Evolutionary conservation across 108 stramenopile species (phyloP).

Genomic region (Cyclotella choctawhatcheeana): DNA sequence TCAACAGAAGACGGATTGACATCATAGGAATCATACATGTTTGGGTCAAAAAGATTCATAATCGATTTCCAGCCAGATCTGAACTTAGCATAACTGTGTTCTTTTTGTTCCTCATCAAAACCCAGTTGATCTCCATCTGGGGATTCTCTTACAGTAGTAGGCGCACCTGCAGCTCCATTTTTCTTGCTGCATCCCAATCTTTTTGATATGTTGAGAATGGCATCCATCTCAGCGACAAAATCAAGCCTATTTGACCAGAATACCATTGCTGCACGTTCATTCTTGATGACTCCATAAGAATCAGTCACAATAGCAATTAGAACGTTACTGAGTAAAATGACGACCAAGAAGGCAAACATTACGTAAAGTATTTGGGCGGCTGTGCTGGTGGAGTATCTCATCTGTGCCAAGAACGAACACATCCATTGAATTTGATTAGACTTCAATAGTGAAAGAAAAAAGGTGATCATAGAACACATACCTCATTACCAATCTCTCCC

Average conservation of each 20-base stretch:
- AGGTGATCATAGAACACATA: too few relatives aligned
- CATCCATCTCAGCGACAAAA: constrained; percentile 67
- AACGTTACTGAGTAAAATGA: constrained; percentile 61
- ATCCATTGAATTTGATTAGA: background rate
- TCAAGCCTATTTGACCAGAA: constrained; percentile 68
- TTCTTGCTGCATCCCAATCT: constrained; percentile 23
- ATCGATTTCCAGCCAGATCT: constrained; percentile 47
- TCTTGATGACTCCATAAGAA: constrained; percentile 61
- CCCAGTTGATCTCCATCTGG: constrained; percentile 35
- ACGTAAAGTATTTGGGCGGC: constrained; percentile 54
- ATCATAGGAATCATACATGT: constrained; percentile 45
- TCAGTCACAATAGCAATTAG: constrained; percentile 70
- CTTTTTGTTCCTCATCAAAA: constrained; percentile 23
- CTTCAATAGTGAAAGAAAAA: too few relatives aligned
- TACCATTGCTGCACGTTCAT: constrained; percentile 61
- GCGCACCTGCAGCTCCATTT: constrained; percentile 30
- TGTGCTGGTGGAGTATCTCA: constrained; percentile 36
- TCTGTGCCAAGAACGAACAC: constrained; percentile 5
- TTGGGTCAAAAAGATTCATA: constrained; percentile 54
- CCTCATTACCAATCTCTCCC: constrained; percentile 66
- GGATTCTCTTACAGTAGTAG: constrained; percentile 25
- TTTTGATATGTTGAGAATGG: constrained; percentile 46
- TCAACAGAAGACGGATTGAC: constrained; percentile 39
- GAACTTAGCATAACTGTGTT: constrained; percentile 12
- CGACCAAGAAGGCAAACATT: constrained; percentile 54